Percentiles rank a stretch among this genome's conserved stretches.
These are phyloP conservation scores for Pestalotiopsis sp. DNA, from an alignment of 2,329 filamentous ascomycete species.

Conservation along the genomic window DNA sequence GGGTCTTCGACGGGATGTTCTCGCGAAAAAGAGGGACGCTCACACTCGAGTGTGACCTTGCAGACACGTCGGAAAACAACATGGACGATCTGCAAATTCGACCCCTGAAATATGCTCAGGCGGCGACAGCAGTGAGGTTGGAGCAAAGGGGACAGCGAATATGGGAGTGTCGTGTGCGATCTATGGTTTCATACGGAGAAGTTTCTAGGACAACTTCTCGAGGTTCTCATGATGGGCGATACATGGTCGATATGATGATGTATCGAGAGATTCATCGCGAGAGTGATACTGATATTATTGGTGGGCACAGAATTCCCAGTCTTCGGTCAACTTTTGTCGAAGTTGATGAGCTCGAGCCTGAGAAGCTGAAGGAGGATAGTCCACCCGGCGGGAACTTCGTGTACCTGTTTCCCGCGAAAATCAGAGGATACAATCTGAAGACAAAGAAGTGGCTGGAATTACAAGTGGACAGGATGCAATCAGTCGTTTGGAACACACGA, in stretches of 20 bases:
- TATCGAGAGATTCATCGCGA: not conserved
- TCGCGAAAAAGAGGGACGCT: not conserved
- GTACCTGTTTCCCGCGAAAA: not conserved
- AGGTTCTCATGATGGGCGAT: not conserved
- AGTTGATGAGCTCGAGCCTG: not conserved
- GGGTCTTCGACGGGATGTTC: not conserved
- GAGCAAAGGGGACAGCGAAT: not conserved
- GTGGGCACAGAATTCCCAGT: not conserved
- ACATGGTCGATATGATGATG: not conserved
- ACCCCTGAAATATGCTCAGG: not conserved
- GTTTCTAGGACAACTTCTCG: not conserved
- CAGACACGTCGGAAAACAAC: not conserved
- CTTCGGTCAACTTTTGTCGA: not conserved
- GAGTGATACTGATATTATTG: not conserved
- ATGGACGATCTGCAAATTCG: not conserved
- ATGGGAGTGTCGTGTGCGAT: not conserved
- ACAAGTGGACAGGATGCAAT: not conserved
- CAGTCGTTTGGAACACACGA: constrained; percentile 9
- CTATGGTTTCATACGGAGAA: not conserved
- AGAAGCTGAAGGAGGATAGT: not conserved
- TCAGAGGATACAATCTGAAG: not conserved
- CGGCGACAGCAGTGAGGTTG: not conserved
- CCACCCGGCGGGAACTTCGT: not conserved
- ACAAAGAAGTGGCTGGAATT: constrained; percentile 1
- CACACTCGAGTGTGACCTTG: not conserved